A percentile compares a stretch with the other conserved stretches of the same genome.
phyloP scores from a whole-genome alignment of 805 yeast species.

The Wickerhamomyces sydowiorum region DNA sequence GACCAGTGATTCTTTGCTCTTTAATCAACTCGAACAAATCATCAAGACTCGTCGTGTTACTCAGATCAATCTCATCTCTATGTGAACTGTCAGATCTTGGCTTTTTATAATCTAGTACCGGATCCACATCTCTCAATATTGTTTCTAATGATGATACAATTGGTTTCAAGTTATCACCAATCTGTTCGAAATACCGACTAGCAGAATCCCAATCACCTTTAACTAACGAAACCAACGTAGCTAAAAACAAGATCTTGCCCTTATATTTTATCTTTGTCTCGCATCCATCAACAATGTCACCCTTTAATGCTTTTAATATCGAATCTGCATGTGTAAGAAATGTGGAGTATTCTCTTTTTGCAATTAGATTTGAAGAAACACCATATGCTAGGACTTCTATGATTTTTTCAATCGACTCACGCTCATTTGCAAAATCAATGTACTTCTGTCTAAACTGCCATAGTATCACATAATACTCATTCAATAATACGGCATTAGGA shows the following conservation, averaged over 20 bases:
- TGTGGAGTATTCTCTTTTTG: constrained; percentile 23
- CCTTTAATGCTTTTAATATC: constrained; percentile 3
- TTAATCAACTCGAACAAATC: constrained; percentile 20
- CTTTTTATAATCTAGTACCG: constrained; percentile 17
- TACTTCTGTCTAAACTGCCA: constrained; percentile 11
- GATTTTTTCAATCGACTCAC: background rate
- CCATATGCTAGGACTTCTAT: constrained; percentile 14
- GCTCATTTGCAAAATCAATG: background rate
- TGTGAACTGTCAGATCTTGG: background rate
- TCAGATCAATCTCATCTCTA: background rate
- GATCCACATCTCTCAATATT: constrained; percentile 15
- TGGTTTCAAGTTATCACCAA: background rate
- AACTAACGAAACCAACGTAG: constrained; percentile 17
- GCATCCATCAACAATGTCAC: background rate
- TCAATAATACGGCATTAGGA: constrained; percentile 10
- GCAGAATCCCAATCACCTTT: constrained; percentile 17
- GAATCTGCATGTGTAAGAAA: constrained; percentile 20
- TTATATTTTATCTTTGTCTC: background rate
- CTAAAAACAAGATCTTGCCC: constrained; percentile 8
- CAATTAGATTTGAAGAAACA: constrained; percentile 20
- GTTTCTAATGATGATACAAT: constrained; percentile 3
- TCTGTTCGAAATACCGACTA: constrained; percentile 3
- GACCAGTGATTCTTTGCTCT: constrained; percentile 26
- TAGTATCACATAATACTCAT: constrained; percentile 10
- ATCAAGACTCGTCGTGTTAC: constrained; percentile 12